Evolutionary conservation across 2,329 filamentous ascomycete genomes (phyloP).

Genomic region (Aureobasidium leucospermi): DNA sequence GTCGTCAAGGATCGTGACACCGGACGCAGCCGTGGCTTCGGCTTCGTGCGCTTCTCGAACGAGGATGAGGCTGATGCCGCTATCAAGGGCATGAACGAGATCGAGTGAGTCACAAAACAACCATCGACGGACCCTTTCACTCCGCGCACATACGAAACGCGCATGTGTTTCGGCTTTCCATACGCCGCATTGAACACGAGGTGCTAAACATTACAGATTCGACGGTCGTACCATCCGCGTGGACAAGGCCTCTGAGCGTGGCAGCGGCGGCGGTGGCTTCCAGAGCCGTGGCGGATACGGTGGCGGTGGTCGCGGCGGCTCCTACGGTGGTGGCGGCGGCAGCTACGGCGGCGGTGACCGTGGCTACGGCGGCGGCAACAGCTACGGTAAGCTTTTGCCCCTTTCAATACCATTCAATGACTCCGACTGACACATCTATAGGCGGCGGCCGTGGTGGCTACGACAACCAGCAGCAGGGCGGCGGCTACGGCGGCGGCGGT

Average conservation of each 20-base stretch:
- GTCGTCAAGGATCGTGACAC: constrained; percentile 98
- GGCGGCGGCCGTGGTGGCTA: constrained; percentile 23
- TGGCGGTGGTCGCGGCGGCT: constrained; percentile 27
- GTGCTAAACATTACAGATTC: constrained; percentile 52
- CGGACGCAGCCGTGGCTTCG: constrained; percentile 92
- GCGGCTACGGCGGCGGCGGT: constrained; percentile 16
- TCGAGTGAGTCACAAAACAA: constrained; percentile 58
- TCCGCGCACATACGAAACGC: background rate
- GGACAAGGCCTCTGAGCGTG: constrained; percentile 85
- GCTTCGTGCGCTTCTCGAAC: constrained; percentile 82
- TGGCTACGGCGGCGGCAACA: constrained; percentile 23
- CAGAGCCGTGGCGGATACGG: constrained; percentile 34
- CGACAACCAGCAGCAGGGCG: constrained; percentile 4
- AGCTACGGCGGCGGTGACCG: constrained; percentile 25
- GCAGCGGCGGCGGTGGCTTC: constrained; percentile 49
- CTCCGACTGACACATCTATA: background rate
- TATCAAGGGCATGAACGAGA: constrained; percentile 74
- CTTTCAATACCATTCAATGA: background rate
- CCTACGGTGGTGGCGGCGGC: constrained; percentile 21
- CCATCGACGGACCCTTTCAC: constrained; percentile 10
- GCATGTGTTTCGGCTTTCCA: background rate
- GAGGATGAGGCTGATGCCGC: constrained; percentile 71
- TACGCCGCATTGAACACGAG: background rate
- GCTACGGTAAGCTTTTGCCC: constrained; percentile 13
- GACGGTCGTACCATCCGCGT: constrained; percentile 92